A percentile compares a stretch with the other conserved stretches of the same genome.
These are phyloP conservation scores for Wallacemonas sp. DNA, from an alignment of 208 protist genomes.

Conservation along the genomic window DNA sequence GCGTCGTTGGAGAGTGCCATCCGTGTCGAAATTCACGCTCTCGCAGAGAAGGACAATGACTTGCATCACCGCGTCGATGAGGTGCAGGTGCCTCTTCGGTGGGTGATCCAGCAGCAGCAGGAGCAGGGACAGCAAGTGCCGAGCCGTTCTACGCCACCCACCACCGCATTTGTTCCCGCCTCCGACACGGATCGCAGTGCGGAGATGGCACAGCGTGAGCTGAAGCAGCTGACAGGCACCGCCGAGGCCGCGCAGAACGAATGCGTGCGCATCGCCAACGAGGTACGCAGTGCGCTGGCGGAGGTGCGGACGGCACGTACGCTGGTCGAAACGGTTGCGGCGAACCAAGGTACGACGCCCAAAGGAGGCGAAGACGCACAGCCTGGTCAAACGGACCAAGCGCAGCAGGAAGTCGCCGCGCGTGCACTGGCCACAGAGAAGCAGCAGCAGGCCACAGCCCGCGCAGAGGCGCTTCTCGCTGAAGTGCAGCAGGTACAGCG, in stretches of 20 bases:
- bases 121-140: neutral
- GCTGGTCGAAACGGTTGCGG: neutral
- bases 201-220: neutral
- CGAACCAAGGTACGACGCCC: neutral
- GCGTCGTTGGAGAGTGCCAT: conserved; percentile 65
- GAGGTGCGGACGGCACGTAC: neutral
- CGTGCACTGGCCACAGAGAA: neutral
- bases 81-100: conserved; percentile 19
- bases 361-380: conserved; percentile 10
- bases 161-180: neutral
- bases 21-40: conserved; percentile 56
- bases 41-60: conserved; percentile 58
- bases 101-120: conserved; percentile 1
- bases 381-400: too few relatives aligned
- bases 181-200: neutral
- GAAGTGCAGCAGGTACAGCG: conserved; percentile 8
- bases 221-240: conserved; percentile 13
- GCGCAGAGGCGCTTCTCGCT: neutral
- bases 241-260: conserved; percentile 33
- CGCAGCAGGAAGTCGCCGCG: conserved; percentile 1
- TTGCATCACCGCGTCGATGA: conserved; percentile 34
- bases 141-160: neutral
- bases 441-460: conserved; percentile 3
- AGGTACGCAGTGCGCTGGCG: conserved; percentile 15
- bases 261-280: conserved; percentile 19